Percentiles rank a stretch among this genome's conserved stretches.
phyloP scores from a whole-genome alignment of 1,284 basidiomycete species.

The Cutaneotrichosporon dermatis region DNA sequence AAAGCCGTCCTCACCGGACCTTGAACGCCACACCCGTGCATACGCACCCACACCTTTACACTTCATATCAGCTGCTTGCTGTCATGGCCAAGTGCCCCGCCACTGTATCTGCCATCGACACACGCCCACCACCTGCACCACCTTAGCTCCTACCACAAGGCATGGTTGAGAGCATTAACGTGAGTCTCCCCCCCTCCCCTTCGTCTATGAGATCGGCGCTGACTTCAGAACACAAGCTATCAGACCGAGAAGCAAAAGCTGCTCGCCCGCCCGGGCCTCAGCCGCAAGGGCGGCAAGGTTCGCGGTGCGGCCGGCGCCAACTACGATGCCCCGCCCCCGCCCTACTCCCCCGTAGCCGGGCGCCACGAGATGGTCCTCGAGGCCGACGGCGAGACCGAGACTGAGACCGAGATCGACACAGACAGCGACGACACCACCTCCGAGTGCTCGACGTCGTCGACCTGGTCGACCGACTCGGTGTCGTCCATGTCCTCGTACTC shows the following conservation, averaged over 20 bases:
- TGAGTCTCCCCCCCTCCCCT: neutral
- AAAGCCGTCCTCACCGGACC: too few species aligned
- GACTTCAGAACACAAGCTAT: neutral
- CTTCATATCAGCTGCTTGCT: neutral
- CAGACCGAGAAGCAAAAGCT: constrained; percentile 1
- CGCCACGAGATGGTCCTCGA: neutral
- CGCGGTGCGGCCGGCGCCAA: neutral
- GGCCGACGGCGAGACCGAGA: neutral
- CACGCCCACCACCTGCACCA: neutral
- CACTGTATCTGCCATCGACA: neutral
- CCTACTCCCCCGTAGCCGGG: neutral
- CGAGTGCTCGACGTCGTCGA: neutral
- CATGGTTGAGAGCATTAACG: neutral
- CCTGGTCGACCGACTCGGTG: neutral
- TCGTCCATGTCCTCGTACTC: neutral
- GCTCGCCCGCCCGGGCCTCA: neutral
- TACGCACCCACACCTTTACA: neutral
- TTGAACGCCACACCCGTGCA: neutral
- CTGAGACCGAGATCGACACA: neutral
- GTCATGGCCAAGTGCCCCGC: constrained; percentile 1
- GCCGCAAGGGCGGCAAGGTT: neutral
- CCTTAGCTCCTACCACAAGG: neutral
- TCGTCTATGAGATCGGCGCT: neutral
- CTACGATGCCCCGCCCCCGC: constrained; percentile 1
- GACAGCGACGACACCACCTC: neutral